Evolutionary conservation across 202 grass and related monocot genomes (phyloP).

Genomic region (Elaeis oleifera): DNA sequence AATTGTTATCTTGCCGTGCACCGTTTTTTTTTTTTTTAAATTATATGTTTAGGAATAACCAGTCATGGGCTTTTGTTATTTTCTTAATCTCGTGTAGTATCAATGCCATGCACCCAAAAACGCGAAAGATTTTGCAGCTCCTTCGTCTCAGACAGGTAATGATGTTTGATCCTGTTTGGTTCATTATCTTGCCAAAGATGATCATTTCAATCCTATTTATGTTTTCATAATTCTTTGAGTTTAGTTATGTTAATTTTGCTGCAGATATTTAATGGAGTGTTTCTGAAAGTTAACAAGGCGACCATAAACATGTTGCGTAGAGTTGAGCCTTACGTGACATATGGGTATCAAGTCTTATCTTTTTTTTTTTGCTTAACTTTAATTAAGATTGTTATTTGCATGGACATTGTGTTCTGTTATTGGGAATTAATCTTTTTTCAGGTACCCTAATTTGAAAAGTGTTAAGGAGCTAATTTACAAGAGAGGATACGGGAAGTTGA

Average conservation of each 20-base stretch:
- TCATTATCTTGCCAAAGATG: no score
- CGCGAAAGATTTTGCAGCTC: constrained; percentile 83
- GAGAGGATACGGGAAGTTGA: constrained; percentile 69
- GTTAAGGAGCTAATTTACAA: constrained; percentile 82
- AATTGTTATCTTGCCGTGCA: no score
- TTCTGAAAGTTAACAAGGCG: constrained; percentile 88
- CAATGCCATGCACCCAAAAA: constrained; percentile 89
- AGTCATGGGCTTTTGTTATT: no score
- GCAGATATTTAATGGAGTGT: constrained; percentile 51
- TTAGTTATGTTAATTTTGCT: not conserved
- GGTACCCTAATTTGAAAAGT: constrained; percentile 80
- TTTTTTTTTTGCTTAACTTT: not conserved
- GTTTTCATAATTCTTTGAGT: no score
- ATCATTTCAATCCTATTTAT: no score
- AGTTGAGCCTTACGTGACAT: constrained; percentile 88
- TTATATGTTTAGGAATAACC: no score
- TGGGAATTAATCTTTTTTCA: constrained; percentile 12
- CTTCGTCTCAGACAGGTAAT: constrained; percentile 72
- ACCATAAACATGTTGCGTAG: constrained; percentile 82
- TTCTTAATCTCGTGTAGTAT: constrained; percentile 37
- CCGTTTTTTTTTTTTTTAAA: no score
- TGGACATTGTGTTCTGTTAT: not conserved
- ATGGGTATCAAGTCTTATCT: constrained; percentile 36
- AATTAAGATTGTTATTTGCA: not conserved
- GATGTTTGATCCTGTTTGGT: no score